phyloP scores from a whole-genome alignment of 2,329 filamentous ascomycete genomes.

The Sporothrix variecibatus region DNA sequence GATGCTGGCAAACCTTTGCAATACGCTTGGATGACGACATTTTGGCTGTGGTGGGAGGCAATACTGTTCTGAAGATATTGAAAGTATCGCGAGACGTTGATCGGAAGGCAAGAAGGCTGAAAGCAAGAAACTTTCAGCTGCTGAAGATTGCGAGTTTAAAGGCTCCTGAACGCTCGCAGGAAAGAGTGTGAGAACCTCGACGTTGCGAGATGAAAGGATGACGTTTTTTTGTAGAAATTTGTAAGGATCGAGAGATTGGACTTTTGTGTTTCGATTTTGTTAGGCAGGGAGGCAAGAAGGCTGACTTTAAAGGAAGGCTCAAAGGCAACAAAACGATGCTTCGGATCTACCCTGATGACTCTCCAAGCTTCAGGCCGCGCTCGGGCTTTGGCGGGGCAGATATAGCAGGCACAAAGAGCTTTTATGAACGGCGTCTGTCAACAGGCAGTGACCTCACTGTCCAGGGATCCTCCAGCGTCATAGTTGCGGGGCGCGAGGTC shows the following conservation, averaged over 20 bases:
- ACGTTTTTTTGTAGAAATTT: not conserved
- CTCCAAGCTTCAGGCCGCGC: not conserved
- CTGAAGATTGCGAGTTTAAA: not conserved
- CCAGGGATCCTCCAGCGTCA: not conserved
- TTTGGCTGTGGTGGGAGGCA: constrained; percentile 26
- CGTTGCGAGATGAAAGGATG: not conserved
- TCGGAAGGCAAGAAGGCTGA: constrained; percentile 35
- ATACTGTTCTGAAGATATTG: constrained; percentile 26
- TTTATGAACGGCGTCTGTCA: not conserved
- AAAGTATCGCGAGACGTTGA: not conserved
- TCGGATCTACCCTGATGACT: not conserved
- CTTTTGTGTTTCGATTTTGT: not conserved
- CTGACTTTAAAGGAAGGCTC: not conserved
- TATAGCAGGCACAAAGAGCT: not conserved
- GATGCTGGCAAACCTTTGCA: constrained; percentile 26
- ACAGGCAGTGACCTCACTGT: constrained; percentile 1
- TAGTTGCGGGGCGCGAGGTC: not conserved
- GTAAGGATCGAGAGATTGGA: not conserved
- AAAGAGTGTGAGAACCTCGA: not conserved
- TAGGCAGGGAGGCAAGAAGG: not conserved
- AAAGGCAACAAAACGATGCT: constrained; percentile 1
- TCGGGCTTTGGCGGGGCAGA: constrained; percentile 17
- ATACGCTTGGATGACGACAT: constrained; percentile 42
- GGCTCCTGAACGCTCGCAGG: not conserved
- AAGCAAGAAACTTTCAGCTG: not conserved